Conservation (phyloP, 441 rosid species). For the Codiaeum variegatum region DNA sequence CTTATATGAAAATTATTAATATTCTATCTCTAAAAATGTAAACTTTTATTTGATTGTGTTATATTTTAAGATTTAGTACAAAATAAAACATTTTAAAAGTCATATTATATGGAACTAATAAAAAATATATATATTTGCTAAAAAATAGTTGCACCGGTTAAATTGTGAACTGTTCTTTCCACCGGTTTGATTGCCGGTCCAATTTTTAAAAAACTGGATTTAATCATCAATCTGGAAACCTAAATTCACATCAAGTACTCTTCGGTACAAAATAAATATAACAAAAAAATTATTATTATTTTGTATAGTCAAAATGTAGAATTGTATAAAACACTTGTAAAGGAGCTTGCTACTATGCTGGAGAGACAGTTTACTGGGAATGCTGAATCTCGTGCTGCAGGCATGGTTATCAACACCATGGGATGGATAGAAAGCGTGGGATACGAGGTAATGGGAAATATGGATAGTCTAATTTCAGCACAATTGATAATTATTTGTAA, state of each 20-base stretch:
- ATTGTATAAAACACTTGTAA: conserved; percentile 64
- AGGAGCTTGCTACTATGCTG: conserved; percentile 73
- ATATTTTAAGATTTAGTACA: no score
- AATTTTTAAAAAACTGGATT: no score
- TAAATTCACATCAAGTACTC: not conserved
- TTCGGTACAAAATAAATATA: not conserved
- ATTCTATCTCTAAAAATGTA: no score
- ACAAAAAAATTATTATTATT: not conserved
- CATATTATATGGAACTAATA: no score
- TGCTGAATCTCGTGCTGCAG: conserved; percentile 75
- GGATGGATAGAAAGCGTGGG: conserved; percentile 94
- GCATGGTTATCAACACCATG: conserved; percentile 95
- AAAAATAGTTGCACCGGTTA: no score
- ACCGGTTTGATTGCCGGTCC: no score
- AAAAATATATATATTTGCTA: no score
- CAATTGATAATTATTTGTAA: not conserved
- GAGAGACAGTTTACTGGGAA: conserved; percentile 72
- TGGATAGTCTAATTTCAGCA: not conserved
- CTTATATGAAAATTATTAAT: no score
- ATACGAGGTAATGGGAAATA: conserved; percentile 55
- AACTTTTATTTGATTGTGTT: no score
- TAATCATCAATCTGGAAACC: not conserved
- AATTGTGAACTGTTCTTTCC: no score
- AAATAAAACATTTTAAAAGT: no score
- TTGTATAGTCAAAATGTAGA: conserved; percentile 65